Percentiles rank a stretch among this genome's conserved stretches.
Evolutionary conservation across 2,329 filamentous ascomycete genomes (phyloP).

Genomic region (Fusarium haematococcum): DNA sequence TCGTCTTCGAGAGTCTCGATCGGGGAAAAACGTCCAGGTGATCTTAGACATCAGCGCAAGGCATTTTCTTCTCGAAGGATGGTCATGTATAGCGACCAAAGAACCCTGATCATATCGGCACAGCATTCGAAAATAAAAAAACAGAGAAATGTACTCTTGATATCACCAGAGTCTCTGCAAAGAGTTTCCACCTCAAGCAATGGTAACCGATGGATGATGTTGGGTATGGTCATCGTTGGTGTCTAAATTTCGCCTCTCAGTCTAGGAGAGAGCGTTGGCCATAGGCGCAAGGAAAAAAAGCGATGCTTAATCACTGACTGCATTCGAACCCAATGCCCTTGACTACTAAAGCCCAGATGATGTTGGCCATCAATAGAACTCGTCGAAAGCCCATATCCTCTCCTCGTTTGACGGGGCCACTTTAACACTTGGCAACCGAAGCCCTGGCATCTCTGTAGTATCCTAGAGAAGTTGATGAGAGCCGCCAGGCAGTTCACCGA

Average conservation of each 20-base stretch:
- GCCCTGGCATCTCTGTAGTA: neutral
- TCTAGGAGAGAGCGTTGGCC: neutral
- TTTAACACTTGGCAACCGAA: neutral
- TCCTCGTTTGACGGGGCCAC: neutral
- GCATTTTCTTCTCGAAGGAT: neutral
- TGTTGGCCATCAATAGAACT: neutral
- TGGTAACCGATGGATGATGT: neutral
- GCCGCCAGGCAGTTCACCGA: rapidly evolving
- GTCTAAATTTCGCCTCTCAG: neutral
- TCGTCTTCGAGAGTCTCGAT: neutral
- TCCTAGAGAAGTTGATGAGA: neutral
- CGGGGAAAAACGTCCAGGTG: neutral
- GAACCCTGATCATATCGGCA: neutral
- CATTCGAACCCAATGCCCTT: neutral
- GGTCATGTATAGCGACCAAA: neutral
- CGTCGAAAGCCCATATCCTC: neutral
- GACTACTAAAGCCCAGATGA: neutral
- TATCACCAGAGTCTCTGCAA: neutral
- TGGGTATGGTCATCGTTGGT: neutral
- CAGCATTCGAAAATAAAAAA: no score
- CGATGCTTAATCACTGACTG: neutral
- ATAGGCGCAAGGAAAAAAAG: neutral
- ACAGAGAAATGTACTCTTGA: neutral
- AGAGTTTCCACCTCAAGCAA: neutral
- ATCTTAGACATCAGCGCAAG: neutral